Percentiles rank a stretch among this genome's conserved stretches.
These are phyloP conservation scores for Agaricales sp. DNA, from an alignment of 1,284 basidiomycete genomes.

Conservation along the genomic window DNA sequence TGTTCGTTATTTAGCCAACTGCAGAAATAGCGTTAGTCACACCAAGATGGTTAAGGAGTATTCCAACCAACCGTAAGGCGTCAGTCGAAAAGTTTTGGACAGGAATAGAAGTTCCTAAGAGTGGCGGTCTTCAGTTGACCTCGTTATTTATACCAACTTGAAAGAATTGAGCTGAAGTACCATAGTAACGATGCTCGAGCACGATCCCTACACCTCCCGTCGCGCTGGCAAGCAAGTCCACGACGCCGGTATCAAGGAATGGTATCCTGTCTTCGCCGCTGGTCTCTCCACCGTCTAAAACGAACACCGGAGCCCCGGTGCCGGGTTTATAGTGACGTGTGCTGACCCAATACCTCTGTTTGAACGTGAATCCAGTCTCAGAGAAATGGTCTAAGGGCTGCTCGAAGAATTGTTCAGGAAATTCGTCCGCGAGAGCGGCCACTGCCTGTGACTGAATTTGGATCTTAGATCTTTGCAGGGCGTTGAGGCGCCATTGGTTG, in stretches of 20 bases:
- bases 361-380: slow-evolving; percentile 41
- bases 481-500: neutral
- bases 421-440: slow-evolving; percentile 21
- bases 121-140: slow-evolving; percentile 12
- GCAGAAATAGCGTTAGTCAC: slow-evolving; percentile 7
- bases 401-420: slow-evolving; percentile 58
- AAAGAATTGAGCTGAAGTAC: slow-evolving; percentile 23
- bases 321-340: slow-evolving; percentile 71
- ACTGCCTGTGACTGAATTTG: neutral
- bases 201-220: slow-evolving; percentile 84
- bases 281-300: slow-evolving; percentile 82
- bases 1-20: slow-evolving; percentile 87
- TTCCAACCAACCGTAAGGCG: slow-evolving; percentile 43
- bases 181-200: slow-evolving; percentile 86
- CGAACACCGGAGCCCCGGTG: slow-evolving; percentile 65
- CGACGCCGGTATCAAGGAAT: slow-evolving; percentile 76
- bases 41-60: neutral
- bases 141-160: slow-evolving; percentile 1
- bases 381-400: slow-evolving; percentile 82
- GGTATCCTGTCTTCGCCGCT: slow-evolving; percentile 59
- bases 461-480: neutral
- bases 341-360: slow-evolving; percentile 84
- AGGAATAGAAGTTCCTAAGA: slow-evolving; percentile 71
- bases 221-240: slow-evolving; percentile 74
- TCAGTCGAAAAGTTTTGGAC: slow-evolving; percentile 75